Evolutionary conservation across 1,284 basidiomycete species (phyloP).

Genomic region (Cutaneotrichosporon sp.): DNA sequence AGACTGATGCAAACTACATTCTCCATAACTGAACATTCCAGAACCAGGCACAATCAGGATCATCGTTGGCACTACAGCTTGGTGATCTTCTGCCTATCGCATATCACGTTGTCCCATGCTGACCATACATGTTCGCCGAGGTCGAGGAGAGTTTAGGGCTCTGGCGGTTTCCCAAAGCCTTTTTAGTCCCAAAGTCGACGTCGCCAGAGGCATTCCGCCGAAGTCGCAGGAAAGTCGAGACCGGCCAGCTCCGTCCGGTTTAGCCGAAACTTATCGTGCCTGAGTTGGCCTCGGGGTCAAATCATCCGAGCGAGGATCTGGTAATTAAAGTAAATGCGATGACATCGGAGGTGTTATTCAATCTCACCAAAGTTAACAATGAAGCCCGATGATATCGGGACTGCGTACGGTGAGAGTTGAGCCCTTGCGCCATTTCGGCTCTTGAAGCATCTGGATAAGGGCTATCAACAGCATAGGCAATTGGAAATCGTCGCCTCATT

Average conservation of each 20-base stretch:
- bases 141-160: not conserved
- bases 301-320: too few relatives aligned
- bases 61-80: too few relatives aligned
- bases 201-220: not conserved
- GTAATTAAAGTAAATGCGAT: constrained; percentile 1
- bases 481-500: not conserved
- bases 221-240: not conserved
- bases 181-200: not conserved
- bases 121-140: too few relatives aligned
- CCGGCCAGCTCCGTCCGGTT: not conserved
- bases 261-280: not conserved
- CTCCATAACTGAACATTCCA: too few relatives aligned
- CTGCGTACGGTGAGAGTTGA: not conserved
- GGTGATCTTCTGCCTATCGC: too few relatives aligned
- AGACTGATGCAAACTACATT: too few relatives aligned
- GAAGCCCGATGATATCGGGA: not conserved
- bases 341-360: not conserved
- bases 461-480: not conserved
- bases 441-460: not conserved
- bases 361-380: not conserved
- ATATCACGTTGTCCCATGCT: too few relatives aligned
- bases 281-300: not conserved
- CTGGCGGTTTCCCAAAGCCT: not conserved
- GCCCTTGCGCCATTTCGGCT: not conserved
- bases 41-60: too few relatives aligned